These are phyloP conservation scores for Barnettozyma botsteinii DNA, from an alignment of 805 yeast species.

Conservation along the genomic window DNA sequence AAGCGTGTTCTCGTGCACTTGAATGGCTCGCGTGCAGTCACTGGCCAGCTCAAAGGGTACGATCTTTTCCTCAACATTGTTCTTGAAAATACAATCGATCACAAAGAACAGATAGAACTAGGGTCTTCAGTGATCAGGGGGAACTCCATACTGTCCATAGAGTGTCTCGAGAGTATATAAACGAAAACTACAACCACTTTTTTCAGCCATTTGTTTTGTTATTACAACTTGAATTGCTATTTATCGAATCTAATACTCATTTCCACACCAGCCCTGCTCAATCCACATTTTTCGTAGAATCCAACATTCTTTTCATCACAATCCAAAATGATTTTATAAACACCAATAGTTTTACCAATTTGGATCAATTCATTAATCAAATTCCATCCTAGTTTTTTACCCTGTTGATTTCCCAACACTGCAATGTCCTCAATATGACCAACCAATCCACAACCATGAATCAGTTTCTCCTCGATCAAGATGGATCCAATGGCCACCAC, in stretches of 20 bases:
- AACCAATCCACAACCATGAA: slow-evolving; percentile 77
- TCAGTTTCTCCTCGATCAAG: slow-evolving; percentile 72
- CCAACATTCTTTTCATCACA: slow-evolving; percentile 78
- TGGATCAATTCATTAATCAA: slow-evolving; percentile 58
- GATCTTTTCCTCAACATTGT: slow-evolving; percentile 71
- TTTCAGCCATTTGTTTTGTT: no score
- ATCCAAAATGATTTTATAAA: slow-evolving; percentile 86
- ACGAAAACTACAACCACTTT: no score
- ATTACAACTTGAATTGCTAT: not conserved
- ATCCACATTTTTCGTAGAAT: slow-evolving; percentile 88
- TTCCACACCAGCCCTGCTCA: slow-evolving; percentile 56
- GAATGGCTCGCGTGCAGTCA: slow-evolving; percentile 71
- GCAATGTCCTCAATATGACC: slow-evolving; percentile 97
- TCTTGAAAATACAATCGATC: slow-evolving; percentile 63
- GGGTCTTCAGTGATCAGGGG: slow-evolving; percentile 78
- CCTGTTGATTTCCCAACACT: slow-evolving; percentile 69
- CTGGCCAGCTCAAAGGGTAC: slow-evolving; percentile 81
- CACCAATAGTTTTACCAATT: slow-evolving; percentile 55
- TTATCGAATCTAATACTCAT: slow-evolving; percentile 49
- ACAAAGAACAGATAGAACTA: slow-evolving; percentile 32
- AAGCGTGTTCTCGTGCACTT: slow-evolving; percentile 67
- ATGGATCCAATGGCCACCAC: slow-evolving; percentile 85
- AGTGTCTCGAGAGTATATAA: slow-evolving; percentile 30
- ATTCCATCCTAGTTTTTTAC: slow-evolving; percentile 68
- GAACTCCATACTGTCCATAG: slow-evolving; percentile 68